Percentiles rank a stretch among this genome's conserved stretches.
phyloP scores from a whole-genome alignment of 2,329 filamentous ascomycete species.

The Amphichorda felina region DNA sequence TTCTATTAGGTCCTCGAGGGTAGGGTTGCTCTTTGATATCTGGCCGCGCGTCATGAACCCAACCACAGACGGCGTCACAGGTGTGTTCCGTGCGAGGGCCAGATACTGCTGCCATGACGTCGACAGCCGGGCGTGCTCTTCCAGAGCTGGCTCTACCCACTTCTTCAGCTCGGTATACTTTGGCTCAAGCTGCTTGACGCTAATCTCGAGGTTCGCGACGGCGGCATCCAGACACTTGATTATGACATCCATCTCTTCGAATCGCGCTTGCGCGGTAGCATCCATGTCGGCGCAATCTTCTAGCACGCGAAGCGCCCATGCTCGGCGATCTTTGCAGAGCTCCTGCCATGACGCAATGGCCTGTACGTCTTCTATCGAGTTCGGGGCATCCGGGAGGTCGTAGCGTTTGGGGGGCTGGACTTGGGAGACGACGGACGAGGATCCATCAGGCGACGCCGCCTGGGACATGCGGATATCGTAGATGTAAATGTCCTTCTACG shows the following conservation, averaged over 20 bases:
- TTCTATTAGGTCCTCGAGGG: constrained; percentile 67
- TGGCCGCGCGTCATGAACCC: constrained; percentile 46
- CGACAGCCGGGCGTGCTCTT: constrained; percentile 54
- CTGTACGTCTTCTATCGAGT: constrained; percentile 68
- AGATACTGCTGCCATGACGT: constrained; percentile 59
- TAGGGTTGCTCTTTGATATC: constrained; percentile 35
- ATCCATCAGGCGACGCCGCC: constrained; percentile 26
- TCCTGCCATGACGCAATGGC: constrained; percentile 81
- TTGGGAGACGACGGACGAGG: constrained; percentile 33
- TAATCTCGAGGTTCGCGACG: constrained; percentile 70
- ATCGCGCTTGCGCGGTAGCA: constrained; percentile 48
- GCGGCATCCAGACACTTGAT: constrained; percentile 73
- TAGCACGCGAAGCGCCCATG: constrained; percentile 65
- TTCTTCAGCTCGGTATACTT: constrained; percentile 60
- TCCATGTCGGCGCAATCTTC: constrained; percentile 59
- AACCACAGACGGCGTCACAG: constrained; percentile 55
- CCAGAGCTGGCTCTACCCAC: constrained; percentile 56
- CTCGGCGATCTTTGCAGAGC: constrained; percentile 67
- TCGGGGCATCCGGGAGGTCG: constrained; percentile 58
- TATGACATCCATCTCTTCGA: constrained; percentile 64
- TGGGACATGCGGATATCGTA: constrained; percentile 75
- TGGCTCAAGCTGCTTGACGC: constrained; percentile 58
- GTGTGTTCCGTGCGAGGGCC: constrained; percentile 48
- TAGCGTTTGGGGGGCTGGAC: constrained; percentile 39
- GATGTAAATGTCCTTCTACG: constrained; percentile 75